Evolutionary conservation across 495 filamentous ascomycete genomes (phyloP).

Genomic region (Neurospora pannonica): DNA sequence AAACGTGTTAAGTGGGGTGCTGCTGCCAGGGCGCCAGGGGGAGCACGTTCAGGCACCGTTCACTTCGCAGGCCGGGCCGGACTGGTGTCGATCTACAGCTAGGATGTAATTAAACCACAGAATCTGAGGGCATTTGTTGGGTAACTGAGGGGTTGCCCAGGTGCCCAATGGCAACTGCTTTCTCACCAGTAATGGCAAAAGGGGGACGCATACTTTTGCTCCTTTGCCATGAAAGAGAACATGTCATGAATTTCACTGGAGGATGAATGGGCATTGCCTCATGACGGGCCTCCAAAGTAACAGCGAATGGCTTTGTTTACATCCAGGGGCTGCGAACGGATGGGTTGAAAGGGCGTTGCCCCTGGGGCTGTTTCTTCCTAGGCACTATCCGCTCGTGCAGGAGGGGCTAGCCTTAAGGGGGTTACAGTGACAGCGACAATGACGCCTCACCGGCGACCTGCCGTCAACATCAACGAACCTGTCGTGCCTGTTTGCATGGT

Average conservation of each 20-base stretch:
- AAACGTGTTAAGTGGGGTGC: neutral
- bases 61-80: neutral
- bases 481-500: neutral
- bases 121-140: neutral
- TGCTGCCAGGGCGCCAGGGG: neutral
- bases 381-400: neutral
- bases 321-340: neutral
- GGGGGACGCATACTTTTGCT: neutral
- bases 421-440: neutral
- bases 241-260: neutral
- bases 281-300: neutral
- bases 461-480: neutral
- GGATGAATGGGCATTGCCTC: neutral
- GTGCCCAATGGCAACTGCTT: neutral
- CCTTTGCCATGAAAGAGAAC: neutral
- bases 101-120: neutral
- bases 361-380: neutral
- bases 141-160: neutral
- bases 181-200: neutral
- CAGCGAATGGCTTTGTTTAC: neutral
- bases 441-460: neutral
- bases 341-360: neutral
- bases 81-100: neutral
- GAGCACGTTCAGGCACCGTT: neutral
- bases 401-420: neutral